Percentiles rank a stretch among this genome's conserved stretches.
phyloP scores from a whole-genome alignment of 148 eudicot species.

The Cornus florida region DNA sequence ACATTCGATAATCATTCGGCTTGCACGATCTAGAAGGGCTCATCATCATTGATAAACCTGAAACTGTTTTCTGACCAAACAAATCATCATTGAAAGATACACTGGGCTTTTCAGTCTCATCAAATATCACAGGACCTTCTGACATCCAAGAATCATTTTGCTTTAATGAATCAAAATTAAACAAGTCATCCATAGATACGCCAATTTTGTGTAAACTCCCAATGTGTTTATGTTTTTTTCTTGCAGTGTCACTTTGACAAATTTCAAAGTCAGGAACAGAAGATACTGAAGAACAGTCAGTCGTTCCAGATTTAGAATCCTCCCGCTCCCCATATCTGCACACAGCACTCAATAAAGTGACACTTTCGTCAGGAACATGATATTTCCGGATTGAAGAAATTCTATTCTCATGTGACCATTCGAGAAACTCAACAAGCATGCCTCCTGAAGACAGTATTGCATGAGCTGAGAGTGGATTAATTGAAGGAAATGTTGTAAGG shows the following conservation, averaged over 20 bases:
- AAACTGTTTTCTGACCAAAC: constrained; percentile 26
- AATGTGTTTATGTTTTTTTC: constrained; percentile 44
- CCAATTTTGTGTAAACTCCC: constrained; percentile 28
- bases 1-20: constrained; percentile 20
- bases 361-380: constrained; percentile 68
- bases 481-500: constrained; percentile 77
- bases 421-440: constrained; percentile 62
- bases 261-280: constrained; percentile 69
- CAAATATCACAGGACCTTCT: constrained; percentile 22
- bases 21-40: constrained; percentile 22
- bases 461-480: constrained; percentile 94
- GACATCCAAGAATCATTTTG: constrained; percentile 34
- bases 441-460: constrained; percentile 69
- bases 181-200: constrained; percentile 26
- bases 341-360: constrained; percentile 53
- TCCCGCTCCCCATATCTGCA: constrained; percentile 83
- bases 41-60: constrained; percentile 24
- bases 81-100: constrained; percentile 28
- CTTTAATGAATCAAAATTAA: constrained; percentile 23
- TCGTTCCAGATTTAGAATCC: constrained; percentile 78
- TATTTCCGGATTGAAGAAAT: constrained; percentile 52
- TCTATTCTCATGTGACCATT: constrained; percentile 56
- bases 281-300: constrained; percentile 89
- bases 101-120: constrained; percentile 24
- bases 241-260: constrained; percentile 33